Base-by-base conservation (phyloP, 208 protist genomes). In the Strigomonas galati region DNA sequence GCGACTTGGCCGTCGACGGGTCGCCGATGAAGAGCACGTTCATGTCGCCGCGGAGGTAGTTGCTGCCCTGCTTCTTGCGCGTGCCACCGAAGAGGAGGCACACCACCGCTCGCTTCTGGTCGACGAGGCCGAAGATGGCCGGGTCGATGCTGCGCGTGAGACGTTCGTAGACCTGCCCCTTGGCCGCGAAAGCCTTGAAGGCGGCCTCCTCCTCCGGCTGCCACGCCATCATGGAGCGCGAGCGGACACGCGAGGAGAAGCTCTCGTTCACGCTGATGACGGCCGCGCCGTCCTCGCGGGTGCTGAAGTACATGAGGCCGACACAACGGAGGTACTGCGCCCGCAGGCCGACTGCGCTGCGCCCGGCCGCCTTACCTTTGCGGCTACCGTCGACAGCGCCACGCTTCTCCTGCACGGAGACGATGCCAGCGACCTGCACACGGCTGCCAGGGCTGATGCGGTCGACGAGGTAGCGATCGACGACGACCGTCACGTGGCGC, bases 1-100 rank as follows among this genome's bases (percentile, higher is more conserved):
- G 98, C 28, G 93, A 98, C 71, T 99, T 99, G 9, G 98, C 98
- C 7, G 98, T 99, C 27, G 97, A 99, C 0, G 99, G 99, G 76
- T 99, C 99, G 53, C 98, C 99, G 30, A 99, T 91, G 51, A 99
- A 90, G 19, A 99, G 89, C 0, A 99, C 96, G 89, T 99, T 99
- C 81, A 99, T 99, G 75, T 99, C 98, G 21, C 98, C 98, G 69
- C 98, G 84, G 10, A 99, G 69, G 63, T 89, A 93, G 79, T 98
- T 98, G 48, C 89, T 97, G 78, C 99, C 99, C 48, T 99, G 76
- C 48, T 72, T 65, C 80, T 99, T 99, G 3, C 95, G 78, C 3
- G 95, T 96, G 2, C 99, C 99, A 48, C 98, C 98, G 87, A 99
- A 99, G 21, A 99, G 86, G 21, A 99, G 87, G 74, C 97, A 78